Evolutionary conservation across 2,329 filamentous ascomycete species (phyloP).

Genomic region (Ilyonectria mors-panacis): DNA sequence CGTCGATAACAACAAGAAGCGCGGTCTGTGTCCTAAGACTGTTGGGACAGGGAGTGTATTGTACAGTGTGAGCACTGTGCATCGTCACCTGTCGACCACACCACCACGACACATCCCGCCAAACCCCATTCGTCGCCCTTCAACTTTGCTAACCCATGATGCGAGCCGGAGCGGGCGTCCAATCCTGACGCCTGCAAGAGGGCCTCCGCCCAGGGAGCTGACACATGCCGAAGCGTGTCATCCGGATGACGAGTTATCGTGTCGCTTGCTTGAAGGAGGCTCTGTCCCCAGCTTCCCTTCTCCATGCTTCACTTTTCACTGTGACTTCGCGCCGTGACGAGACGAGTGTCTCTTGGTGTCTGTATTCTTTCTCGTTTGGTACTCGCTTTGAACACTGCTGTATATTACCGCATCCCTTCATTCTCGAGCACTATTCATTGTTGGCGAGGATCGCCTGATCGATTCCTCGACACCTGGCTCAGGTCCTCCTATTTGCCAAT

Average conservation of each 20-base stretch:
- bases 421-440: not conserved
- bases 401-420: not conserved
- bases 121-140: conserved; percentile 26
- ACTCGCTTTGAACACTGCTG: conserved; percentile 4
- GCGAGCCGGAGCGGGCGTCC: conserved; percentile 16
- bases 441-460: not conserved
- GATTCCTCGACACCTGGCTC: not conserved
- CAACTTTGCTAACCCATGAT: conserved; percentile 13
- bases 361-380: not conserved
- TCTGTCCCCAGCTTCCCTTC: conserved; percentile 15
- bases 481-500: not conserved
- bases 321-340: conserved; percentile 17
- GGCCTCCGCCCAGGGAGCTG: conserved; percentile 12
- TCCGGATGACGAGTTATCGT: conserved; percentile 25
- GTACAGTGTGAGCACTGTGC: conserved; percentile 21
- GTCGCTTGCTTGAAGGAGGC: conserved; percentile 15
- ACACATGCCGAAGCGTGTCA: conserved; percentile 28
- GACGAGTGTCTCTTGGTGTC: conserved; percentile 3
- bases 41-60: not conserved
- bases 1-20: not conserved
- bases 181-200: conserved; percentile 24
- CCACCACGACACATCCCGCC: conserved; percentile 19
- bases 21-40: too few species aligned
- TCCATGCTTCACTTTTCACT: conserved; percentile 2
- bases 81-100: conserved; percentile 14